Percentiles rank a stretch among this genome's conserved stretches.
Conservation (phyloP, 2,329 filamentous ascomycete genomes). For the Verticillium klebahnii region DNA sequence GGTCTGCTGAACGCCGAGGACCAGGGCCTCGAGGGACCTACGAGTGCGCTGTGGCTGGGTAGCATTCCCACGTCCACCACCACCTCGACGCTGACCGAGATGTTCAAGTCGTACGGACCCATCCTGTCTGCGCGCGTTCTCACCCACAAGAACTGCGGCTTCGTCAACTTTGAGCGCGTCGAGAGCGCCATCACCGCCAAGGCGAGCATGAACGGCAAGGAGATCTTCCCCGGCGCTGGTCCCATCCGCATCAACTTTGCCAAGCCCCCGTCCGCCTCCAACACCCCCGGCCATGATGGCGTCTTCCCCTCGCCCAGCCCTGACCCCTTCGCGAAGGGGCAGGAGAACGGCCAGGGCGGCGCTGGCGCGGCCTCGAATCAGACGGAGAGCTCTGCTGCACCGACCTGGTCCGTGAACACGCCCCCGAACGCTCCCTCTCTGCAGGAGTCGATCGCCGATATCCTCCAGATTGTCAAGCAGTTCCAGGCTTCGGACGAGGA, state of each 20-base stretch:
- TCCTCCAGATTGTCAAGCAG: conserved; percentile 79
- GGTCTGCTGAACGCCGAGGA: conserved; percentile 70
- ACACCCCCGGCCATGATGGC: conserved; percentile 84
- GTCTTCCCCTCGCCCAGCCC: conserved; percentile 88
- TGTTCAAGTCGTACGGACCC: conserved; percentile 88
- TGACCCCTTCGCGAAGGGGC: conserved; percentile 66
- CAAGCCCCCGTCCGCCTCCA: conserved; percentile 86
- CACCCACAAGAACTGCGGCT: conserved; percentile 98
- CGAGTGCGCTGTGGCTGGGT: conserved; percentile 91
- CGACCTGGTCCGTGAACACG: conserved; percentile 30
- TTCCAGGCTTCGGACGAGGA: conserved; percentile 85
- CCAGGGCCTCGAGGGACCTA: conserved; percentile 79
- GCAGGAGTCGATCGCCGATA: conserved; percentile 73
- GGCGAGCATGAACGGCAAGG: conserved; percentile 85
- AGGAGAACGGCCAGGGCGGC: conserved; percentile 36
- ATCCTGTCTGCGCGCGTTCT: conserved; percentile 90
- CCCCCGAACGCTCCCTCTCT: conserved; percentile 68
- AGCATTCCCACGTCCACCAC: conserved; percentile 97
- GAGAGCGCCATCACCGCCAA: conserved; percentile 91
- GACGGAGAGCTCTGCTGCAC: conserved; percentile 23
- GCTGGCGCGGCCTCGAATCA: conserved; percentile 28
- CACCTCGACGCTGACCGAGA: conserved; percentile 87
- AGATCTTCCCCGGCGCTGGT: conserved; percentile 95
- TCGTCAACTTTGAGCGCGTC: conserved; percentile 92
- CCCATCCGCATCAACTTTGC: conserved; percentile 96